Base-by-base conservation (phyloP, 306 rosid genomes). In the Arachis stenosperma region DNA sequence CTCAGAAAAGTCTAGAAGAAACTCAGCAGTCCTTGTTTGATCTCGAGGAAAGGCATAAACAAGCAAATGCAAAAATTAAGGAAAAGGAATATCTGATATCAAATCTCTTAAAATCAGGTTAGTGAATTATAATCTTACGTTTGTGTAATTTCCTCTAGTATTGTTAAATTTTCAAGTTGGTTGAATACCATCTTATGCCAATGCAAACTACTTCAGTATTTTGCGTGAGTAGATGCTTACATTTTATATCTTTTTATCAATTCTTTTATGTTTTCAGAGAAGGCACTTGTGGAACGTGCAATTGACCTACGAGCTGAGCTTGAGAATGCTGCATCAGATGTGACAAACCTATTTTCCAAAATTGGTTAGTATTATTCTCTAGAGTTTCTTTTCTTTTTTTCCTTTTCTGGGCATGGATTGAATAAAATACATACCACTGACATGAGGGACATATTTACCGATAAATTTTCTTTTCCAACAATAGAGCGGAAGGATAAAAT, bases 241-340 rank as follows among this genome's bases (percentile, higher is more conserved):
- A 64, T 53, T 56, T 81, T 56, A 11, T 79, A 14, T 47, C 60
- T 60, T 29, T 57, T 39, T 39, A 30, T 65, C 29, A 4, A 51
- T 40, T 61, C 46, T 64, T n/a, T 43, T 64, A 52, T 51, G 52
- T 81, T 76, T 44, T 67, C 86, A 95, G 99, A 95, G 86, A 95
- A 83, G 84, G 84, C 91, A 69, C 98, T 95, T 44, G 86, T 88
- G 69, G 98, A 92, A 73, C 90, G 75, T 68, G 93, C 98, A 66
- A 79, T 92, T 84, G 99, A 92, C 75, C 87, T 95, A 63, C 88
- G 96, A 74, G 83, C 88, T 65, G 99, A 95, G 89, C 90, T 95
- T 6, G 98, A 95, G 84, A 90, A 88, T 85, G 99, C 97, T 54
- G 97, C 98, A 67, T 90, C 98, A 10, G 98, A 90, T 85, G 99